Evolutionary conservation across 139 green algal species (phyloP), one percentile per base, ranked within the genome.

Genomic region (Pseudopediastrum boryanum): DNA sequence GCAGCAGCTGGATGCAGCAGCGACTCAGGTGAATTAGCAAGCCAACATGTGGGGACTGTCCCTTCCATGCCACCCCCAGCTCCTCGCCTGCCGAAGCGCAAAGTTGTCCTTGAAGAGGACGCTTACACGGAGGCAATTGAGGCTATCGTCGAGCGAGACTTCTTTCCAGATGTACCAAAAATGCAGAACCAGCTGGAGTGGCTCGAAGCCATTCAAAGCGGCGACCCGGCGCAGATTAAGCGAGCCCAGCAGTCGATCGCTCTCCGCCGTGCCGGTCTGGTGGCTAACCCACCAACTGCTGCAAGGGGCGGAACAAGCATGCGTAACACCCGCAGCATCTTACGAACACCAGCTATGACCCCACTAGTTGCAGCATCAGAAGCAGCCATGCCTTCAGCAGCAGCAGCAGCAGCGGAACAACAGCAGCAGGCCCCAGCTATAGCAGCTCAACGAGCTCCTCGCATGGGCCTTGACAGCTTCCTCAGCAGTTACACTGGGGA

Each of bases 131-230:
- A 83, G 29, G 79, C 71, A 12, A 72, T 98, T 4, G 95, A 96
- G 42, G 77, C 87, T 21, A 98, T 98, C 36, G 94, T 98, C 3
- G 89, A 98, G 83, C 78, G 95, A 0, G 95, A 98, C 85, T 98
- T 92, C 84, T 98, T 98, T 62, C 95, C 95, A 4, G 91, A 97
- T 69, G 52, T 98, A 2, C 85, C 90, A 10, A 90, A 92, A 67
- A 86, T 98, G 73, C 78, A 94, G 77, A 93, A 90, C 81, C 90
- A 95, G 83, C 83, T 98, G 39, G 92, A 94, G 35, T 96, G 92
- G 94, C 79, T 96, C 27, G 75, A 96, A 58, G 94, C 94, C 23
- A 77, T 96, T 1, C 87, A 92, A 39, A 93, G 83, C n/a, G 78
- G 69, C 4, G 59, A 83, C 59, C 85, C 89, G 8, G 83, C 74